These are phyloP conservation scores for Mucor circinelloides DNA, from an alignment of 371 early-diverging fungal genomes.

Conservation along the genomic window DNA sequence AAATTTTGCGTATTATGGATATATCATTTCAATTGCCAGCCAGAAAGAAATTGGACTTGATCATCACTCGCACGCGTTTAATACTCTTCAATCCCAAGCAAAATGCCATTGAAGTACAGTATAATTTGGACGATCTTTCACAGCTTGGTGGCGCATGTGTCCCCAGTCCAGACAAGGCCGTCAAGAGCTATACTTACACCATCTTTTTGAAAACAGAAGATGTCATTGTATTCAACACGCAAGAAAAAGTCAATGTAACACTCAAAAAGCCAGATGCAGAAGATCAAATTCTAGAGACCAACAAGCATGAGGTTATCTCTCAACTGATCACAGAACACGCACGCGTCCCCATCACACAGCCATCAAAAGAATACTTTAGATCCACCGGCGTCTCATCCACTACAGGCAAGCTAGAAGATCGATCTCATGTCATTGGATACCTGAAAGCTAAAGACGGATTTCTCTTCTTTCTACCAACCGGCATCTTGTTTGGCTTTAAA, in stretches of 20 bases:
- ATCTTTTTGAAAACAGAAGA: slow-evolving; percentile 38
- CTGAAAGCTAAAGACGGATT: slow-evolving; percentile 52
- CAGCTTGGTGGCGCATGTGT: slow-evolving; percentile 39
- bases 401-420: slow-evolving; percentile 34
- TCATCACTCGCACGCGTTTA: slow-evolving; percentile 29
- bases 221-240: slow-evolving; percentile 42
- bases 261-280: neutral
- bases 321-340: slow-evolving; percentile 19
- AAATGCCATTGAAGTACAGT: slow-evolving; percentile 25
- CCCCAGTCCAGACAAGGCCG: slow-evolving; percentile 53
- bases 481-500: slow-evolving; percentile 67
- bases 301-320: slow-evolving; percentile 19
- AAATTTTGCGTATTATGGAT: slow-evolving; percentile 24
- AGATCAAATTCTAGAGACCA: slow-evolving; percentile 6
- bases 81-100: slow-evolving; percentile 28
- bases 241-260: slow-evolving; percentile 33
- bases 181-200: slow-evolving; percentile 39
- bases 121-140: slow-evolving; percentile 19
- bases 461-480: slow-evolving; percentile 56
- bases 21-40: slow-evolving; percentile 41
- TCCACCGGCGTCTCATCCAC: slow-evolving; percentile 33
- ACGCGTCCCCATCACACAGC: slow-evolving; percentile 26
- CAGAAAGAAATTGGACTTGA: slow-evolving; percentile 39
- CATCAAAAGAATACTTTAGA: slow-evolving; percentile 17
- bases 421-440: slow-evolving; percentile 36